These are phyloP conservation scores for Plicaturopsis crispa DNA, from an alignment of 768 basidiomycete genomes.

Conservation along the genomic window DNA sequence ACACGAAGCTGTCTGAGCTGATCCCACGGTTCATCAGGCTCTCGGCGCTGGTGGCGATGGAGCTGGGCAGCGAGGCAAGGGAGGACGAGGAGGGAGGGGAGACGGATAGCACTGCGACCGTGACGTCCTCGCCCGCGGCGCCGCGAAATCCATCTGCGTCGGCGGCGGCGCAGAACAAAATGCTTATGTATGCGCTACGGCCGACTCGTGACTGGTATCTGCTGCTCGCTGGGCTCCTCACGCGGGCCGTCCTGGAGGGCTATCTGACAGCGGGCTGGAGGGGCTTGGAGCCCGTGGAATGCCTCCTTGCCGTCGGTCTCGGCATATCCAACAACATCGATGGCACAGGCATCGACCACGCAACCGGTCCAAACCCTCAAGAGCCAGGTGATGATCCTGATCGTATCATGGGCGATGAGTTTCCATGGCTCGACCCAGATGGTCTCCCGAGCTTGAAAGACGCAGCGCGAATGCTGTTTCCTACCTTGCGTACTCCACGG, in stretches of 20 bases:
- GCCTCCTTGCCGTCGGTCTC: constrained; percentile 66
- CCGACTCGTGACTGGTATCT: constrained; percentile 81
- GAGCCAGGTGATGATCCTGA: constrained; percentile 21
- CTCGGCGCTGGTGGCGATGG: constrained; percentile 71
- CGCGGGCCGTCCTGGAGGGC: constrained; percentile 80
- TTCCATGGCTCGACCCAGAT: constrained; percentile 64
- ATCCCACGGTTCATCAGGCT: constrained; percentile 69
- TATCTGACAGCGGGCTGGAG: constrained; percentile 80
- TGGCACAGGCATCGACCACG: constrained; percentile 6
- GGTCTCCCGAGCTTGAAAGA: constrained; percentile 63
- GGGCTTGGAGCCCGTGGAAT: constrained; percentile 61
- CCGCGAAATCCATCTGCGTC: constrained; percentile 7
- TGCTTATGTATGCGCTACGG: constrained; percentile 43
- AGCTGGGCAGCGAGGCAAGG: constrained; percentile 64
- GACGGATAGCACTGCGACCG: too few species aligned
- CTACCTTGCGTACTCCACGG: constrained; percentile 29
- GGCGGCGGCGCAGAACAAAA: constrained; percentile 22
- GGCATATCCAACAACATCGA: constrained; percentile 23
- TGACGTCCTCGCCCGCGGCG: constrained; percentile 8
- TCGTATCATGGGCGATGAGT: constrained; percentile 23
- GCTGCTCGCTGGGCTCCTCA: constrained; percentile 67
- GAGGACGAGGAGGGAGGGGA: constrained; percentile 38
- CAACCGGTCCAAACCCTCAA: constrained; percentile 2
- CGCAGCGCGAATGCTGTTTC: constrained; percentile 65
- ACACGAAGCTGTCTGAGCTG: constrained; percentile 58